Evolutionary conservation across 1,284 basidiomycete species (phyloP).

Genomic region (Peniophora sp.): DNA sequence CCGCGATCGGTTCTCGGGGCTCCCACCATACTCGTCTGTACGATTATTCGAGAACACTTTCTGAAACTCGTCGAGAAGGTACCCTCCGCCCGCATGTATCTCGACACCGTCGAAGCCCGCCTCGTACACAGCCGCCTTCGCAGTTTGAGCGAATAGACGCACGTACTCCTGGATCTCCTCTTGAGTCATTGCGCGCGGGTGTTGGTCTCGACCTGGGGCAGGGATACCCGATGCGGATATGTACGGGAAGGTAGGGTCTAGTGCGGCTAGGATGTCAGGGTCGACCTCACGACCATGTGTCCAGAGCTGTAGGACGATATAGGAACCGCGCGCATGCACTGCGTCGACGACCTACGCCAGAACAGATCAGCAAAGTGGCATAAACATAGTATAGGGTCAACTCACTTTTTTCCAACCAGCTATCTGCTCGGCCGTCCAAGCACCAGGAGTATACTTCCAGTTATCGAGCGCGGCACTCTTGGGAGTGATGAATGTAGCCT

Average conservation of each 20-base stretch:
- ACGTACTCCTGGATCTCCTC: slow-evolving; percentile 19
- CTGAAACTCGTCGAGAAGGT: slow-evolving; percentile 31
- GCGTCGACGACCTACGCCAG: slow-evolving; percentile 20
- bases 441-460: not conserved
- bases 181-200: slow-evolving; percentile 14
- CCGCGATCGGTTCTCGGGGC: slow-evolving; percentile 44
- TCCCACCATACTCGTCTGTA: slow-evolving; percentile 53
- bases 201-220: slow-evolving; percentile 27
- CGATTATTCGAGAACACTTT: slow-evolving; percentile 37
- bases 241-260: slow-evolving; percentile 26
- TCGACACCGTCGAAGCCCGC: slow-evolving; percentile 28
- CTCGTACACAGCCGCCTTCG: slow-evolving; percentile 13
- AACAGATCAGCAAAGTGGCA: too few species aligned
- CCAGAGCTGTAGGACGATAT: slow-evolving; percentile 37
- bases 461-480: slow-evolving; percentile 11
- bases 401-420: slow-evolving; percentile 19
- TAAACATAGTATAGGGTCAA: not conserved
- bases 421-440: not conserved
- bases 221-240: slow-evolving; percentile 32
- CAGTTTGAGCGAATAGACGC: slow-evolving; percentile 13
- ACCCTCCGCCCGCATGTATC: slow-evolving; percentile 30
- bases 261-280: slow-evolving; percentile 16
- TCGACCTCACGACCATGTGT: slow-evolving; percentile 30
- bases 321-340: slow-evolving; percentile 30
- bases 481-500: slow-evolving; percentile 22